Evolutionary conservation across 768 basidiomycete genomes (phyloP), one percentile per base, ranked within the genome.

Genomic region (Macrolepiota dolichaula): DNA sequence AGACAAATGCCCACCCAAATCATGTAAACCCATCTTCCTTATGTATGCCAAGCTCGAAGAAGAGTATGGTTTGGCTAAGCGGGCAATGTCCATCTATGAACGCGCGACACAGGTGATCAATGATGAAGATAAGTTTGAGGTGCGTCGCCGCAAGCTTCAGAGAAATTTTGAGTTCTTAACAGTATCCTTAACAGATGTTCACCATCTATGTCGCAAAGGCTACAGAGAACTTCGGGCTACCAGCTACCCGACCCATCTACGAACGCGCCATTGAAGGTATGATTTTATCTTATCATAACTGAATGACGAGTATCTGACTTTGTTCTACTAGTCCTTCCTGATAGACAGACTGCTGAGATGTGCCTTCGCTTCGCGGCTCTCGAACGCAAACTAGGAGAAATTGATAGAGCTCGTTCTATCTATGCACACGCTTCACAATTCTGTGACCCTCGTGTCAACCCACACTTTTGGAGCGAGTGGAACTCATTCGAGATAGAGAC

Each of bases 341-440:
- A 98, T 75, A 82, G 84, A 50, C 92, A 98, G 76, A 97, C 96
- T 0, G 95, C 96, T 19, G 91, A 96, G 73, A 98, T 98, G 94
- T 98, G 96, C 72, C 80, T 98, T 22, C 92, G 95, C 49, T 99
- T 98, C 72, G 96, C 97, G 3, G 84, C 86, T 36, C 85, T 99
- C 68, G 97, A 99, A 73, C 89, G 96, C 66, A 99, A 99, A 72
- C 86, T 99, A 37, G 97, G 97, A 57, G 97, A 99, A 78, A 98
- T 99, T 73, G 97, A 99, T 76, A 85, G 97, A 25, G 97, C 97
- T 12, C 87, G 97, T 52, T 91, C 95, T 1, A 91, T 98, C 65
- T 98, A 96, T 67, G 96, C 95, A 1, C 96, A 98, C 70, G 96
- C 97, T 0, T 94, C 93, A 19, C 97, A 99, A 70, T 98, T 99